phyloP scores from a whole-genome alignment of 192 early-diverging fungal genomes.

The Rhizophagus clarus region DNA sequence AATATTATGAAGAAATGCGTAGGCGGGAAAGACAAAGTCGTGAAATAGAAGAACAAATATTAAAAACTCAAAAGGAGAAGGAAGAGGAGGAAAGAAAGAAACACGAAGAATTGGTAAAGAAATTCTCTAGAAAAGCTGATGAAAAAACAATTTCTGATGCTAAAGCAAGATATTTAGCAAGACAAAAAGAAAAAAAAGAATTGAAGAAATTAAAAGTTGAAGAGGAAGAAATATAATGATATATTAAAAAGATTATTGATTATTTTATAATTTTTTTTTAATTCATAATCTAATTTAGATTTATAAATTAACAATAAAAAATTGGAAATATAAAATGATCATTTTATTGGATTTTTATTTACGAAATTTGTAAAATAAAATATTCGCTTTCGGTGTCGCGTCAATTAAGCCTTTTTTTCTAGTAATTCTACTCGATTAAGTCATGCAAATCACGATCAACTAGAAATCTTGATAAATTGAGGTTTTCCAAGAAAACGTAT shows the following conservation, averaged over 20 bases:
- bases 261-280: not conserved
- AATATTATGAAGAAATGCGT: conserved; percentile 17
- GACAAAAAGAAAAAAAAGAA: conserved; percentile 45
- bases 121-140: conserved; percentile 38
- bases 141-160: conserved; percentile 41
- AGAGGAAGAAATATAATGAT: not conserved
- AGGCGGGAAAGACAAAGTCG: conserved; percentile 36
- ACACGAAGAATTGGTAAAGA: conserved; percentile 47
- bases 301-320: not conserved
- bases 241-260: not conserved
- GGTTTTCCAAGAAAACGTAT: too few relatives aligned
- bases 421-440: too few relatives aligned
- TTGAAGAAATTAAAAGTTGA: not conserved
- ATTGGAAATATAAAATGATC: not conserved
- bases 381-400: too few relatives aligned
- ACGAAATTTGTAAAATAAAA: too few relatives aligned
- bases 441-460: too few relatives aligned
- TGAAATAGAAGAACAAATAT: conserved; percentile 49
- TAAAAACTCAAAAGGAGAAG: conserved; percentile 44
- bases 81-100: conserved; percentile 45
- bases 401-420: too few relatives aligned
- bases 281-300: not conserved
- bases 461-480: too few relatives aligned
- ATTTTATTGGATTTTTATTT: too few relatives aligned
- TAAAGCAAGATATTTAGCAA: conserved; percentile 46